Evolutionary conservation across 2,329 filamentous ascomycete species (phyloP), one percentile per base, ranked within the genome.

Genomic region (Mycogone perniciosa): DNA sequence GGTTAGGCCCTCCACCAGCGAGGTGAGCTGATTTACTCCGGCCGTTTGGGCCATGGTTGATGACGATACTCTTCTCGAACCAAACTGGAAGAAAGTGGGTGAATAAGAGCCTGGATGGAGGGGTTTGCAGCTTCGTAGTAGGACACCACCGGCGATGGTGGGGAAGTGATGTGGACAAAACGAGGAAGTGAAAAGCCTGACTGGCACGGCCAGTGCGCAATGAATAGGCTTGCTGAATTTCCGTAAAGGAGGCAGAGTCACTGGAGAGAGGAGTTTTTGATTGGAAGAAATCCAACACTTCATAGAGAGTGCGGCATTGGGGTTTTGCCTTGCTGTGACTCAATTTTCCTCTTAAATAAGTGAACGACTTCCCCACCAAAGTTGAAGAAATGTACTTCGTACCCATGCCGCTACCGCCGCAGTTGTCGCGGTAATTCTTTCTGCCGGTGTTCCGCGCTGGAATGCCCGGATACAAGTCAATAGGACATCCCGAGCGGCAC

Each of bases 1-100:
- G 26, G 48, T 52, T 29, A 59, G 34, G 35, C 56, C 53, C 37
- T 52, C 51, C 31, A 56, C 56, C 44, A 53, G 35, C 37, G 44
- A 37, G 10, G 56, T 50, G 33, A 59, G 56, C 31, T 54, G 49
- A 13, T 54, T 50, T 29, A 59, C 38, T 6, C 53, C 53, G 29
- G 46, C 20, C 29, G 46, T 29, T 31, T 45, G 37, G 34, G 50
- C 50, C 50, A 52, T 52, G 41, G 4, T 31, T 26, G 50, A 40
- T 33, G 47, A 2, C 13, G 11, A 20, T 20, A 20, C 20, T 20
- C 20, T n/a, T 7, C 11, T 40, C 11, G 20, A 40, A 26, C 9
- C 7, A 40, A 4, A 40, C 11, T 40, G 38, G 38, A 40, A 26
- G 38, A n/a, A 31, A 31, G 29, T 33, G 13, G 27, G 31, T 10